Base-by-base conservation (phyloP, 768 basidiomycete genomes). In the Kwoniella heveanensis region DNA sequence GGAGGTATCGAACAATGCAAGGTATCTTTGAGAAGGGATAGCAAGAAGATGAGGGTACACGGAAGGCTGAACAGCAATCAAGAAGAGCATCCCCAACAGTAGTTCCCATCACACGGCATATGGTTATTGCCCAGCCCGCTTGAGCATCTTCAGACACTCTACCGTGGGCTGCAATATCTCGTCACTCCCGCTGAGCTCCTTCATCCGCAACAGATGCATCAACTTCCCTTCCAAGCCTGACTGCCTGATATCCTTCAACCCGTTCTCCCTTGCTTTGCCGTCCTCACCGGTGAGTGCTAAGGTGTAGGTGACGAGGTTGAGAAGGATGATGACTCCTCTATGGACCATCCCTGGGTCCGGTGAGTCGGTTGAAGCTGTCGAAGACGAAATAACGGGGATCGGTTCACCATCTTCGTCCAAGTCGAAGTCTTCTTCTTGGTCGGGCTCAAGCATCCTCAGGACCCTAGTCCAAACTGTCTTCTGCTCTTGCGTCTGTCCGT, bases 321-420 rank as follows among this genome's bases (percentile, higher is more conserved):
- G 82, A 24, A 88, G 80, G 72, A 89, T 89, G n/a, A 91, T 84
- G 0, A 89, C 84, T 0, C 88, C 91, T 26, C 93, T 86, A 76
- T 92, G 88, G 12, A 89, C 83, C 44, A 92, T 83, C 10, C 88
- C 90, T 0, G 85, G 82, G 54, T 80, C 65, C 8, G 75, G 72
- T 29, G 39, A 3, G 25, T 32, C 30, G 4, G n/a, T n/a, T 32
- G 66, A 64, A 1, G 57, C 57, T 4, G 73, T 10, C 4, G 39
- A 44, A 3, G 39, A 67, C 44, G 75, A 71, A 2, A 76, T 70
- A 39, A 73, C 59, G 29, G 66, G 57, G 15, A 73, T 62, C 6
- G 46, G 46, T 25, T 72, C 70, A 21, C 65, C 73, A 4, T 59
- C 65, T 5, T 81, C 81, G 10, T 82, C 83, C 8, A 80, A 82